Conservation (phyloP, 129 eudicot genomes). For the Pseudognaphalium luteoalbum region DNA sequence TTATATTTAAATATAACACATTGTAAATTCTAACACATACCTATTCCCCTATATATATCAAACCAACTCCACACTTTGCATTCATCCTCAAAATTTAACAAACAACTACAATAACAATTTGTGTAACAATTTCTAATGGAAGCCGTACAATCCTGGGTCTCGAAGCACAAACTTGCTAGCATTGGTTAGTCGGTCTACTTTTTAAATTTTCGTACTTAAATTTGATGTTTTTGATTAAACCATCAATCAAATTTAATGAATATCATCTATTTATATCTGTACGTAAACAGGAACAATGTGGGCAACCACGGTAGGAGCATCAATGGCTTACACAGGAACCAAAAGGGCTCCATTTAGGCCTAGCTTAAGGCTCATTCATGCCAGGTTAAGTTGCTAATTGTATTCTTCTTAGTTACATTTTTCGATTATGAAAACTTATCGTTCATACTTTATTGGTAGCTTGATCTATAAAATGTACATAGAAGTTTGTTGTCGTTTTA, state of each 20-base stretch:
- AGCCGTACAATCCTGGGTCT: slow-evolving; percentile 75
- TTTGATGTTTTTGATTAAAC: neutral
- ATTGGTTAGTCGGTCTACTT: slow-evolving; percentile 49
- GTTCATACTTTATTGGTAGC: too few relatives aligned
- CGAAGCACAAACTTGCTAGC: slow-evolving; percentile 84
- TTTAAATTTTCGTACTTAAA: neutral
- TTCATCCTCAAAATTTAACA: slow-evolving; percentile 30
- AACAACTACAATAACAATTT: neutral
- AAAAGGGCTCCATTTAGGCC: slow-evolving; percentile 65
- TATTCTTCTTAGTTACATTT: neutral
- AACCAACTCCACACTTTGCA: slow-evolving; percentile 16
- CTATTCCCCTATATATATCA: slow-evolving; percentile 20
- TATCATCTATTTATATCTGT: neutral
- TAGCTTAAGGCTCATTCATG: slow-evolving; percentile 91
- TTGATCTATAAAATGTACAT: too few relatives aligned
- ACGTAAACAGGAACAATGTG: slow-evolving; percentile 42
- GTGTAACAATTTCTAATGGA: slow-evolving; percentile 43
- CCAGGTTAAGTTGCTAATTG: slow-evolving; percentile 68
- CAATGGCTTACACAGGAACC: slow-evolving; percentile 59
- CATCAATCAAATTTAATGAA: neutral
- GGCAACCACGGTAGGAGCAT: slow-evolving; percentile 85
- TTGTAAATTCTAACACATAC: too few relatives aligned
- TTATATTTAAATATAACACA: neutral
- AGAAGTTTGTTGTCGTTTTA: neutral
- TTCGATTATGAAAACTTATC: neutral